Conservation (phyloP, 352 stramenopile genomes). For the Phytophthora europaea region DNA sequence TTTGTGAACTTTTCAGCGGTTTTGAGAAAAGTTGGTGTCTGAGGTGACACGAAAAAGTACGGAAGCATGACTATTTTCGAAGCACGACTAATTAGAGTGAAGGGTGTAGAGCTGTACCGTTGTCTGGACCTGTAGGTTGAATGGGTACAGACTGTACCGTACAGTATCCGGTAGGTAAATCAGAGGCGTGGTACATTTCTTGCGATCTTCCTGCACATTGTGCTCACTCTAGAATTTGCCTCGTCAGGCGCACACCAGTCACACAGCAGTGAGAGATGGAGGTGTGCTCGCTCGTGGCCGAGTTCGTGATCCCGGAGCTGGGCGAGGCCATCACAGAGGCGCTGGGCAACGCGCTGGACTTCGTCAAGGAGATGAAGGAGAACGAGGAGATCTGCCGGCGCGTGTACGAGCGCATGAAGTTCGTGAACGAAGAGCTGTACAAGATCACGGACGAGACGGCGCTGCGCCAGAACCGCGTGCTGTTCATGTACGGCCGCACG, state of each 20-base stretch:
- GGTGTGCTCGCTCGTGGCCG: constrained; percentile 32
- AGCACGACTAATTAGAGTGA: no score
- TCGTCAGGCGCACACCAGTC: background rate
- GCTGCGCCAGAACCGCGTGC: constrained; percentile 36
- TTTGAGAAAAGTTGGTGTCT: no score
- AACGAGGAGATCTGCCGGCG: constrained; percentile 30
- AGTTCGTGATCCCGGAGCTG: constrained; percentile 49
- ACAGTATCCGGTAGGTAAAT: background rate
- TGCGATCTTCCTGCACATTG: background rate
- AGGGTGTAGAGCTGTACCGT: no score
- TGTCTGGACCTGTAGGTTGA: no score
- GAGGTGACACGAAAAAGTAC: no score
- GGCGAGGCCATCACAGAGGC: constrained; percentile 43
- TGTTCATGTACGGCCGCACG: constrained; percentile 36
- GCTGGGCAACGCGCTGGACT: constrained; percentile 34
- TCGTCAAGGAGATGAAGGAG: constrained; percentile 44
- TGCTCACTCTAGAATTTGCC: background rate
- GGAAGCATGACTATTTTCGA: no score
- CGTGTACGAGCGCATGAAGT: constrained; percentile 35
- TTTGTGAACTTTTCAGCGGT: no score
- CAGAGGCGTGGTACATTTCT: background rate
- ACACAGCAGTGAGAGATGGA: background rate
- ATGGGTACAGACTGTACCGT: no score
- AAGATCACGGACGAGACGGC: constrained; percentile 43
- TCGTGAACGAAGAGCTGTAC: constrained; percentile 42